phyloP scores from a whole-genome alignment of 768 basidiomycete genomes.

The Agaricus blazei region DNA sequence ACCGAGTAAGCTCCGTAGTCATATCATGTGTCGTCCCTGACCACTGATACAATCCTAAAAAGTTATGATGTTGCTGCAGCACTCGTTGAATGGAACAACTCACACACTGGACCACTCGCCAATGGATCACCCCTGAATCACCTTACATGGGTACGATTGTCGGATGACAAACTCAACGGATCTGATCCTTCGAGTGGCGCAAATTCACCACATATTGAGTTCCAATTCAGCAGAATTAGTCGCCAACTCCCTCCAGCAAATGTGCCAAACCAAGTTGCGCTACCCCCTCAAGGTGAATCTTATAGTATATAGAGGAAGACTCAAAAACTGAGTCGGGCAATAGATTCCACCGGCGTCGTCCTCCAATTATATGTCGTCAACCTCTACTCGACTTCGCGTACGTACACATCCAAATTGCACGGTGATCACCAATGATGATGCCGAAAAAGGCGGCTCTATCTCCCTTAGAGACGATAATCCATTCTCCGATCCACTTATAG shows the following conservation, averaged over 20 bases:
- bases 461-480: not conserved
- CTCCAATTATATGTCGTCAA: not conserved
- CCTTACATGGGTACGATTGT: constrained; percentile 11
- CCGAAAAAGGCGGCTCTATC: constrained; percentile 5
- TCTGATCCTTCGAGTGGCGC: constrained; percentile 10
- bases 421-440: not conserved
- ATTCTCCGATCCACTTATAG: constrained; percentile 6
- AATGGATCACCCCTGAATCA: not conserved
- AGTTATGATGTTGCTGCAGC: constrained; percentile 1
- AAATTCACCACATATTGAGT: constrained; percentile 12
- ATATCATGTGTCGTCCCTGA: no score
- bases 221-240: constrained; percentile 9
- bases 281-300: not conserved
- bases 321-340: not conserved
- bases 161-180: constrained; percentile 3
- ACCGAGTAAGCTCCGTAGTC: not conserved
- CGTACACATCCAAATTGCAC: not conserved
- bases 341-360: not conserved
- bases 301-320: not conserved
- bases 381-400: constrained; percentile 11
- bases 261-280: not conserved
- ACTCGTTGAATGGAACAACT: constrained; percentile 11
- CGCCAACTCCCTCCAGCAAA: not conserved
- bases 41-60: not conserved
- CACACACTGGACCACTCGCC: constrained; percentile 10